Evolutionary conservation across 2,329 filamentous ascomycete species (phyloP).

Genomic region (Graphium sp.): DNA sequence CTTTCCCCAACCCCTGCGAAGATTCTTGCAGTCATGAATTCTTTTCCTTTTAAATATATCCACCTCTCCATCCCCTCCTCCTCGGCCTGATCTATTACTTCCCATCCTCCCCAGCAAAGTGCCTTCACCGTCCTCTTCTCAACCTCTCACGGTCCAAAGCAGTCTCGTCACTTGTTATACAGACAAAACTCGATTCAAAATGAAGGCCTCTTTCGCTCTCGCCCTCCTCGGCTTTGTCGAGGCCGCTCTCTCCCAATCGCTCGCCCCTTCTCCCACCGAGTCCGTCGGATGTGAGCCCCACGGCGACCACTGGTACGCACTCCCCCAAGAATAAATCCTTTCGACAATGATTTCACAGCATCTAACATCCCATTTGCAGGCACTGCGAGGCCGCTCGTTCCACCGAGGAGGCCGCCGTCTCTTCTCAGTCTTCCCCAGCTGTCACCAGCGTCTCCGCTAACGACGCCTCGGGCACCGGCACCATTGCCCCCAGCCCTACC

Average conservation of each 20-base stretch:
- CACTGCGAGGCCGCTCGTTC: slow-evolving; percentile 7
- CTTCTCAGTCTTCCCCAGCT: not conserved
- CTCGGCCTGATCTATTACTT: no score
- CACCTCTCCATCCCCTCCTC: no score
- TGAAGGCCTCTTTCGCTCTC: slow-evolving; percentile 3
- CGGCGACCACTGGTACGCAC: slow-evolving; percentile 21
- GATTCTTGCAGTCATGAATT: no score
- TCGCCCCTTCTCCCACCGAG: slow-evolving; percentile 13
- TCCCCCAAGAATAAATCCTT: not conserved
- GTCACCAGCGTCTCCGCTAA: slow-evolving; percentile 4
- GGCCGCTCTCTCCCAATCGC: slow-evolving; percentile 4
- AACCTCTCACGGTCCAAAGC: no score
- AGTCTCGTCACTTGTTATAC: slow-evolving; percentile 1
- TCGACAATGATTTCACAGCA: not conserved
- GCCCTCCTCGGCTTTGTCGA: slow-evolving; percentile 5
- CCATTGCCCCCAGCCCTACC: slow-evolving; percentile 15
- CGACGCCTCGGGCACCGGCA: slow-evolving; percentile 7
- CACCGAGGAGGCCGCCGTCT: slow-evolving; percentile 1
- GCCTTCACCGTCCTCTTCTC: no score
- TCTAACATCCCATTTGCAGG: not conserved
- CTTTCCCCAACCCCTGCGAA: no score
- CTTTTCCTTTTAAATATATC: no score
- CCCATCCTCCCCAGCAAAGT: no score
- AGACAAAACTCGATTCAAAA: not conserved
- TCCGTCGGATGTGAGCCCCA: slow-evolving; percentile 15